phyloP scores from a whole-genome alignment of 352 stramenopile genomes.

The Thalassiosira oceanica region DNA sequence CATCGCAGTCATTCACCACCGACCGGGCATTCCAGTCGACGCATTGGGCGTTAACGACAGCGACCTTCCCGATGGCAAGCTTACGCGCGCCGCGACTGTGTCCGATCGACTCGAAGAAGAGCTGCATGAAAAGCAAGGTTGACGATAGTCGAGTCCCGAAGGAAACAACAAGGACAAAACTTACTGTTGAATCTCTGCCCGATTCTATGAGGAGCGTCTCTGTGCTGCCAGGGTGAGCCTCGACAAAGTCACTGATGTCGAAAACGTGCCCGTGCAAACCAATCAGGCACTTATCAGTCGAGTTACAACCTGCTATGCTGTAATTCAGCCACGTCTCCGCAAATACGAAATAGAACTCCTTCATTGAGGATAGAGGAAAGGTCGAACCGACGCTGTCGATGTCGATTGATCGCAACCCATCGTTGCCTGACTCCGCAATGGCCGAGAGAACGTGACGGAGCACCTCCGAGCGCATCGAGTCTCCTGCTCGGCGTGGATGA shows the following conservation, averaged over 20 bases:
- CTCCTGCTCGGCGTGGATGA: too few relatives aligned
- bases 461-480: slow-evolving; percentile 8
- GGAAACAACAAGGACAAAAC: slow-evolving; percentile 56
- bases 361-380: slow-evolving; percentile 38
- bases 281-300: slow-evolving; percentile 66
- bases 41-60: slow-evolving; percentile 33
- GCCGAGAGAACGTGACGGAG: slow-evolving; percentile 33
- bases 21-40: slow-evolving; percentile 4
- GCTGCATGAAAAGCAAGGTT: too few relatives aligned
- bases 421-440: slow-evolving; percentile 14
- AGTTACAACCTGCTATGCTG: slow-evolving; percentile 64
- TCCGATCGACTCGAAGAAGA: too few relatives aligned
- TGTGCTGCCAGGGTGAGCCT: slow-evolving; percentile 72
- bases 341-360: slow-evolving; percentile 80
- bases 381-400: slow-evolving; percentile 5
- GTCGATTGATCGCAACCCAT: background rate
- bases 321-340: slow-evolving; percentile 73
- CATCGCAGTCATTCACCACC: background rate
- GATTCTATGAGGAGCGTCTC: slow-evolving; percentile 73
- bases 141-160: too few relatives aligned
- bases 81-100: slow-evolving; percentile 60
- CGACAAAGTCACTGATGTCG: slow-evolving; percentile 78
- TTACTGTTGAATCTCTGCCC: slow-evolving; percentile 69
- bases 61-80: slow-evolving; percentile 49
- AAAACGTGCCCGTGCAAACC: slow-evolving; percentile 76